phyloP scores from a whole-genome alignment of 2,329 filamentous ascomycete genomes.

The Xylariaceae sp. region DNA sequence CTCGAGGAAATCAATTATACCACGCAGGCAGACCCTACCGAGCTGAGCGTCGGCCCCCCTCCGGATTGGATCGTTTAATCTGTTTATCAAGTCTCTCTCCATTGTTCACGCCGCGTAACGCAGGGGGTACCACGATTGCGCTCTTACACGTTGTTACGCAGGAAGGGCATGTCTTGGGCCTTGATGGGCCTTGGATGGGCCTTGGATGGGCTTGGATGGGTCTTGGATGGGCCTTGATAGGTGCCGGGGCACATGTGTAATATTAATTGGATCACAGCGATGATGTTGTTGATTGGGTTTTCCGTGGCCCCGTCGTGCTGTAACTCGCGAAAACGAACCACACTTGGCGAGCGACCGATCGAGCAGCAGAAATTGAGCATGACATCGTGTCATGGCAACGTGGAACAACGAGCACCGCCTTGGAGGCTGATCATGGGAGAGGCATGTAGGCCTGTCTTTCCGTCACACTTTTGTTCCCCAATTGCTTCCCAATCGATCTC shows the following conservation, averaged over 20 bases:
- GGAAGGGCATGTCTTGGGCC: background rate
- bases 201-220: too few species aligned
- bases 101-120: background rate
- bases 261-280: background rate
- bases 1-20: background rate
- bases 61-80: constrained; percentile 5
- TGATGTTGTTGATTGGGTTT: background rate
- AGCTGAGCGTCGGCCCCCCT: background rate
- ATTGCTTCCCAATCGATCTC: too few species aligned
- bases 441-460: too few species aligned
- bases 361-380: background rate
- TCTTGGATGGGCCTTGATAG: background rate
- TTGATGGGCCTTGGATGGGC: too few species aligned
- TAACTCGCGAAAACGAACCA: background rate
- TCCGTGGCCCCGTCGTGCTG: background rate
- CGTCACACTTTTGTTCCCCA: too few species aligned
- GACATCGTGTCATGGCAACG: background rate
- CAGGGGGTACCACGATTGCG: background rate
- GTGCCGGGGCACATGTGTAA: background rate
- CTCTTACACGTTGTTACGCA: background rate
- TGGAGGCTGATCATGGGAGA: background rate
- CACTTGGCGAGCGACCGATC: background rate
- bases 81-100: background rate
- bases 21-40: background rate
- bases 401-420: background rate